Evolutionary conservation across 2,329 filamentous ascomycete genomes (phyloP), one percentile per base, ranked within the genome.

Genomic region (Aspergillus sp.): DNA sequence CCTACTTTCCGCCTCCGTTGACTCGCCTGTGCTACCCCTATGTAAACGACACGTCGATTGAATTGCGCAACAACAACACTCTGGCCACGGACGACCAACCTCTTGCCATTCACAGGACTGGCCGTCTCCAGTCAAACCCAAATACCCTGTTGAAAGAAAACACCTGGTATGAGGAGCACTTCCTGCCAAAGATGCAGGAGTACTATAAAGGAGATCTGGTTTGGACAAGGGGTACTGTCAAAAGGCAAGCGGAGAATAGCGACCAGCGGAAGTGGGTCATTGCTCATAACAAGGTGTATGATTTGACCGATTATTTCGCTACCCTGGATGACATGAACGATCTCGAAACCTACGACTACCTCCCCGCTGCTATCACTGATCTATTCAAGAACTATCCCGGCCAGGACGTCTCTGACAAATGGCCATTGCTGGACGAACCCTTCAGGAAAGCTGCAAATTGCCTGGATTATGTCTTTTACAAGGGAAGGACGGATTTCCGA

Each of bases 151-250:
- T 97, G 52, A 75, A 85, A 61, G 77, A 86, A 31, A 81, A 84
- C 4, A 82, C 89, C 57, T 99, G 95, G 95, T 99, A 98, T 75
- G 82, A 80, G 52, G 77, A 87, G 1, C 81, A 72, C 0, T 98
- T 98, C 74, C 69, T 90, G 64, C 93, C 92, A 0, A 86, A 83
- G 60, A 96, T 99, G 75, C 87, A 90, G 68, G 86, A 94, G 54
- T 97, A 89, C 75, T 94, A 93, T 78, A 91, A 97, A 66, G 95
- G 95, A 49, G 85, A 94, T 43, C 80, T 98, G 0, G 95, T 98
- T 1, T 91, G 85, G 81, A 84, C 87, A 47, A 82, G 78, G 50
- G 76, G 78, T 1, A 81, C 80, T 1, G 81, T 99, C 63, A 78
- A 84, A 61, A 79, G 77, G 0, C 83, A 96, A 65, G 95, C 93